These are phyloP conservation scores for Xylaria sp. DNA, from an alignment of 2,329 filamentous ascomycete species.

Conservation along the genomic window DNA sequence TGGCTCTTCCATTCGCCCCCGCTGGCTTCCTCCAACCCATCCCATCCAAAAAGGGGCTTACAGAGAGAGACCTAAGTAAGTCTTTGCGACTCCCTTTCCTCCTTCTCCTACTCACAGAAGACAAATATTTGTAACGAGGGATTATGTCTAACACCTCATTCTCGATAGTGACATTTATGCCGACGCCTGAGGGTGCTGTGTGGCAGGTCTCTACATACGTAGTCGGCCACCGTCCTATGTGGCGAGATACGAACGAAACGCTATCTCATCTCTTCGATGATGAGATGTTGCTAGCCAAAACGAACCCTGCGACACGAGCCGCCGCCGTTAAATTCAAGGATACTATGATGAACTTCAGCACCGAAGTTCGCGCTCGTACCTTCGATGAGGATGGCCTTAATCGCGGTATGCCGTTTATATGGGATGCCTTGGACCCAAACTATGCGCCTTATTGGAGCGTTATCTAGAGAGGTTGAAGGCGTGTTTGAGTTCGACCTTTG, in stretches of 20 bases:
- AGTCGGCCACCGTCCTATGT: constrained; percentile 55
- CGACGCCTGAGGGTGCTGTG: constrained; percentile 51
- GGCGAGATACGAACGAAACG: constrained; percentile 51
- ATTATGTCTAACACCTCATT: constrained; percentile 3
- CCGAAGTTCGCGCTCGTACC: constrained; percentile 48
- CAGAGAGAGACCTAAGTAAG: constrained; percentile 37
- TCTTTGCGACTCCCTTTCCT: not conserved
- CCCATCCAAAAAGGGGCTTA: constrained; percentile 54
- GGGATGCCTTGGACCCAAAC: constrained; percentile 42
- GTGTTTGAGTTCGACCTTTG: not conserved
- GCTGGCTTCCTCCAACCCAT: constrained; percentile 52
- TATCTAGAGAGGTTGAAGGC: constrained; percentile 6
- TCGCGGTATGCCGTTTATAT: constrained; percentile 60
- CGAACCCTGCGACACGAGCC: constrained; percentile 47
- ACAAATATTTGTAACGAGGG: not conserved
- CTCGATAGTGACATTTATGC: constrained; percentile 47
- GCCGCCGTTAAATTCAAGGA: constrained; percentile 53
- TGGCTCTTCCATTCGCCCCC: constrained; percentile 56
- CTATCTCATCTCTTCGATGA: constrained; percentile 57
- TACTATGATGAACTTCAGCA: constrained; percentile 54
- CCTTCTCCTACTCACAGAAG: not conserved
- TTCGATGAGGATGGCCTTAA: constrained; percentile 57
- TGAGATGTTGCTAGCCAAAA: constrained; percentile 47
- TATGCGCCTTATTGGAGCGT: constrained; percentile 30
- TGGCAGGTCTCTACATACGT: constrained; percentile 53